Percentiles rank a stretch among this genome's conserved stretches.
Conservation (phyloP, 2,329 filamentous ascomycete species). For the Byssothecium circinans region DNA sequence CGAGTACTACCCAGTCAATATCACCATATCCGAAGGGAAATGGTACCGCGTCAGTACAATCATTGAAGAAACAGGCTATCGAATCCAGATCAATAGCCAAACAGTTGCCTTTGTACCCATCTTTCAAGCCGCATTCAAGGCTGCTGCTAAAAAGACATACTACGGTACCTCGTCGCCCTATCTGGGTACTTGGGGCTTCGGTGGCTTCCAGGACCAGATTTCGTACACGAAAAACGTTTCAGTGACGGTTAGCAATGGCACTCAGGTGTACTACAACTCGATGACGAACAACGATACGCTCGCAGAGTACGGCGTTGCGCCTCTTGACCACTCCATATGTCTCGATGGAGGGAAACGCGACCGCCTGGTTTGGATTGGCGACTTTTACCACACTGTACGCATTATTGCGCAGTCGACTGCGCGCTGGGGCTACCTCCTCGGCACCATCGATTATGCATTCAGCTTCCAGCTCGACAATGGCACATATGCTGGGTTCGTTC, state of each 20-base stretch:
- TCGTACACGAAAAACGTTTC: constrained; percentile 43
- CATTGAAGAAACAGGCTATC: constrained; percentile 29
- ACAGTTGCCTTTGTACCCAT: constrained; percentile 21
- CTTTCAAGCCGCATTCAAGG: background rate
- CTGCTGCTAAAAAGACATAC: background rate
- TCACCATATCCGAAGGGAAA: constrained; percentile 30
- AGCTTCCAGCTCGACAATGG: constrained; percentile 13
- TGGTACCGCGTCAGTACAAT: constrained; percentile 47
- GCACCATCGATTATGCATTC: constrained; percentile 39
- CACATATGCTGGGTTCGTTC: constrained; percentile 11
- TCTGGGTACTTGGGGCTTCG: constrained; percentile 43
- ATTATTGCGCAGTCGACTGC: constrained; percentile 43
- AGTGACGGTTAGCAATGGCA: constrained; percentile 4
- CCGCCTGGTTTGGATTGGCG: constrained; percentile 47
- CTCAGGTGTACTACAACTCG: constrained; percentile 35
- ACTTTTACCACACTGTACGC: constrained; percentile 47
- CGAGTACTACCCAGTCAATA: constrained; percentile 8
- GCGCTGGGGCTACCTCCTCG: constrained; percentile 39
- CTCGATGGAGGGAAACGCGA: constrained; percentile 49
- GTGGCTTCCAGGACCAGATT: constrained; percentile 46
- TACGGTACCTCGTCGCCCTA: constrained; percentile 11
- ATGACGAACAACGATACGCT: constrained; percentile 32
- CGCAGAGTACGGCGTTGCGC: constrained; percentile 43
- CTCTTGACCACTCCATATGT: constrained; percentile 42
- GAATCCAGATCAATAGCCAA: constrained; percentile 30